Conservation (phyloP, 208 protist species). For the Acanthamoeba polyphaga region DNA sequence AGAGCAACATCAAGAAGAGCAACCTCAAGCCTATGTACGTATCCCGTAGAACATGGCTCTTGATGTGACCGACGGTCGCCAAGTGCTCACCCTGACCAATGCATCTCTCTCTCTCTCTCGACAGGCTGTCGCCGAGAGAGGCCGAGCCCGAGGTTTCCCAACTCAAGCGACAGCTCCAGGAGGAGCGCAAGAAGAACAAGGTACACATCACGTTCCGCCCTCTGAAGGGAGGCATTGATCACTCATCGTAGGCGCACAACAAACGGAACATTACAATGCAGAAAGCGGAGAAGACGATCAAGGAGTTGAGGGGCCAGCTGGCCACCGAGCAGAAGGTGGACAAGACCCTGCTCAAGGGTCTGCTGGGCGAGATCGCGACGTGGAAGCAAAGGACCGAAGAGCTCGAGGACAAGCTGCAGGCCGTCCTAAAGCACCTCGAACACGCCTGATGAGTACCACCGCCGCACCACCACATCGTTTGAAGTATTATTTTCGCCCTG, state of each 20-base stretch:
- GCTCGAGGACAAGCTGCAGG: constrained; percentile 39
- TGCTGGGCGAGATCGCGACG: background rate
- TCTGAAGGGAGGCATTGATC: too few relatives aligned
- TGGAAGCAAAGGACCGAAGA: constrained; percentile 67
- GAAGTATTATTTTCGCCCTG: background rate
- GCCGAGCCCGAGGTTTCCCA: background rate
- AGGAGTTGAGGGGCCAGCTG: constrained; percentile 3
- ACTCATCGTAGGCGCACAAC: background rate
- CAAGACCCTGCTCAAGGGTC: background rate
- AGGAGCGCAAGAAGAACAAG: constrained; percentile 39
- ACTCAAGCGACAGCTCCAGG: constrained; percentile 8
- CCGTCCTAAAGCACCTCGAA: background rate
- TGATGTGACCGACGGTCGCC: background rate
- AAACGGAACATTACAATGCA: background rate
- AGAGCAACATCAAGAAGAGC: background rate
- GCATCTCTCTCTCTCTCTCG: background rate
- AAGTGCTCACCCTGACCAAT: background rate
- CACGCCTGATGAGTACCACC: background rate
- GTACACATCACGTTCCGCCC: background rate
- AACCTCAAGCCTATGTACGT: background rate
- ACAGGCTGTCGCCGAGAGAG: background rate
- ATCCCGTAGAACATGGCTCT: background rate
- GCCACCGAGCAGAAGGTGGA: constrained; percentile 32
- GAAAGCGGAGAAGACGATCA: constrained; percentile 58
- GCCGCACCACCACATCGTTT: background rate